Percentiles rank a stretch among this genome's conserved stretches.
These are phyloP conservation scores for Tylopilus sp. DNA, from an alignment of 768 basidiomycete genomes.

Conservation along the genomic window DNA sequence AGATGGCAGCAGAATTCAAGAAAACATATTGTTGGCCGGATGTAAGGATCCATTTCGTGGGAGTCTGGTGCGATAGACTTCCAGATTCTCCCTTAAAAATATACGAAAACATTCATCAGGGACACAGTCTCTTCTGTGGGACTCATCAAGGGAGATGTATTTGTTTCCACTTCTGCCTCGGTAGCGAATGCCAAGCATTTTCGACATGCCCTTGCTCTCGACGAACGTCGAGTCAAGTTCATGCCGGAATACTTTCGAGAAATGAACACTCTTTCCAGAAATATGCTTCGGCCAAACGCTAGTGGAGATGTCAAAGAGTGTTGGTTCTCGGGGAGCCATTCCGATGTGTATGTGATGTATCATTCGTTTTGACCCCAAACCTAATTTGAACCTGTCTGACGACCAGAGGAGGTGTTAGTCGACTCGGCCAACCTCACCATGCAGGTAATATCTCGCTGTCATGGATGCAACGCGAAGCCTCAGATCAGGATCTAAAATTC, in stretches of 20 bases:
- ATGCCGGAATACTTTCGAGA: conserved; percentile 12
- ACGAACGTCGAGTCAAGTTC: conserved; percentile 14
- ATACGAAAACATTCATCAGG: background rate
- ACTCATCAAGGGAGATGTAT: conserved; percentile 2
- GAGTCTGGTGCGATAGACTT: conserved; percentile 27
- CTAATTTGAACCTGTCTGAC: no score
- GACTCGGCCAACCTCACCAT: background rate
- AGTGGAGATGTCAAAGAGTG: conserved; percentile 7
- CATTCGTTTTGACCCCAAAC: no score
- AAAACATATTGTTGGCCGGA: conserved; percentile 19
- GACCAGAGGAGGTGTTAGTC: no score
- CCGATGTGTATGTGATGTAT: conserved; percentile 8
- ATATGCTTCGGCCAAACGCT: background rate
- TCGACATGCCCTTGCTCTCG: conserved; percentile 14
- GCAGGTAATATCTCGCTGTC: conserved; percentile 4
- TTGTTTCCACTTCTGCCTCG: conserved; percentile 2
- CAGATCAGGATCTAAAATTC: background rate
- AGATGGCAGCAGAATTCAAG: conserved; percentile 24
- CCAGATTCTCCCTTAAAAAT: background rate
- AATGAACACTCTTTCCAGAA: background rate
- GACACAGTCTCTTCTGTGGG: conserved; percentile 15
- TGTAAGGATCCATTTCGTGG: conserved; percentile 32
- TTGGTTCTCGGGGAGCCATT: conserved; percentile 11
- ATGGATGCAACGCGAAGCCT: conserved; percentile 13
- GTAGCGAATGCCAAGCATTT: conserved; percentile 10